Evolutionary conservation across 495 filamentous ascomycete species (phyloP).

Genomic region (Aspergillus steynii): DNA sequence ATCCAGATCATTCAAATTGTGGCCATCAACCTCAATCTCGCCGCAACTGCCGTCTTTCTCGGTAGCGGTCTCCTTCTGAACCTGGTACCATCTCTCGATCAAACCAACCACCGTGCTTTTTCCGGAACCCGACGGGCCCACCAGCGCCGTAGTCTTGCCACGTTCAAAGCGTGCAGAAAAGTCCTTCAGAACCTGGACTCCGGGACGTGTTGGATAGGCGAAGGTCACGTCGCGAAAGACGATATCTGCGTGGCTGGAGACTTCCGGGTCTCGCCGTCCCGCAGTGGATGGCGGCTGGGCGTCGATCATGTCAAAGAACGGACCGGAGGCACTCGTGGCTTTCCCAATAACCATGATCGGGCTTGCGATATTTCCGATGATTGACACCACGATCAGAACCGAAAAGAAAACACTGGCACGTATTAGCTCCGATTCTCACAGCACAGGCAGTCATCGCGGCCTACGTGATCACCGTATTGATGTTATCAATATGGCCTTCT

Average conservation of each 20-base stretch:
- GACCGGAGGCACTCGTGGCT: slow-evolving; percentile 45
- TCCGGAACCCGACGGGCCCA: neutral
- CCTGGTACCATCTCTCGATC: slow-evolving; percentile 3
- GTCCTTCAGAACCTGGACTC: slow-evolving; percentile 38
- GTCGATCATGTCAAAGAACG: slow-evolving; percentile 51
- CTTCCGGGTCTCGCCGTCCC: slow-evolving; percentile 27
- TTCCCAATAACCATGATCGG: slow-evolving; percentile 50
- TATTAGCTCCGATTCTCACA: neutral
- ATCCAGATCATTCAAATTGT: slow-evolving; percentile 50
- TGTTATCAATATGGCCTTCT: slow-evolving; percentile 34
- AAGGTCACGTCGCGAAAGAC: slow-evolving; percentile 60
- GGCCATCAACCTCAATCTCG: slow-evolving; percentile 38
- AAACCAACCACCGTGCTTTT: slow-evolving; percentile 2
- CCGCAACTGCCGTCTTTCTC: neutral
- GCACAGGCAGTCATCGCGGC: slow-evolving; percentile 19
- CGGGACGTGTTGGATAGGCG: slow-evolving; percentile 54
- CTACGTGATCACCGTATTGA: slow-evolving; percentile 50
- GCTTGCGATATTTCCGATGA: slow-evolving; percentile 30
- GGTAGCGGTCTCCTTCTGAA: slow-evolving; percentile 49
- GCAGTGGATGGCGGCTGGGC: slow-evolving; percentile 34
- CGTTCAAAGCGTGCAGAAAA: slow-evolving; percentile 41
- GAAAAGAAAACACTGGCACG: slow-evolving; percentile 50
- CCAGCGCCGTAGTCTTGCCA: slow-evolving; percentile 1
- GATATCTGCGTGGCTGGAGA: slow-evolving; percentile 46
- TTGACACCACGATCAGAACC: slow-evolving; percentile 29